Evolutionary conservation across 257 asterid species (phyloP).

Genomic region (Rehmannia glutinosa): DNA sequence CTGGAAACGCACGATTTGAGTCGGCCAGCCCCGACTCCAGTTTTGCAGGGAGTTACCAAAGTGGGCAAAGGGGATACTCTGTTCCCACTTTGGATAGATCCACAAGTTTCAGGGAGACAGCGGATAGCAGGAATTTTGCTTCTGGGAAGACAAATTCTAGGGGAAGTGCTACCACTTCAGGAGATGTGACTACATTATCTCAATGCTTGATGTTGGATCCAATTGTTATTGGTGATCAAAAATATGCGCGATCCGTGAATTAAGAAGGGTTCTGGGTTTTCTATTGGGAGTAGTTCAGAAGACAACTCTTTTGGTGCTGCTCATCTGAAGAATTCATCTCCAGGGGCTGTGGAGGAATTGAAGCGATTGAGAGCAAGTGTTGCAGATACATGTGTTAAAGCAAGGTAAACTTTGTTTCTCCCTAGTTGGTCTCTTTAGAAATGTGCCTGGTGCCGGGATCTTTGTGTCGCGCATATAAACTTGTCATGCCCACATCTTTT

Average conservation of each 20-base stretch:
- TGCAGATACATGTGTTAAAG: constrained; percentile 53
- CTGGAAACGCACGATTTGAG: constrained; percentile 78
- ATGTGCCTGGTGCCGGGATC: constrained; percentile 14
- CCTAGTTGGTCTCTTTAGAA: constrained; percentile 5
- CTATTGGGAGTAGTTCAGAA: constrained; percentile 55
- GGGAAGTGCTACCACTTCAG: constrained; percentile 47
- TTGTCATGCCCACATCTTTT: background rate
- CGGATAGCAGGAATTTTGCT: constrained; percentile 53
- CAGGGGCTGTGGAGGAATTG: constrained; percentile 55
- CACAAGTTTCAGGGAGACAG: constrained; percentile 78
- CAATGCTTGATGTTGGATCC: constrained; percentile 75
- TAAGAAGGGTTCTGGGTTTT: constrained; percentile 64
- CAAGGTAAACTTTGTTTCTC: constrained; percentile 47
- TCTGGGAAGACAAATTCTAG: constrained; percentile 71
- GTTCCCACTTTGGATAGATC: constrained; percentile 67
- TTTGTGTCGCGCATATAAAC: background rate
- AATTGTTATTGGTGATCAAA: constrained; percentile 51
- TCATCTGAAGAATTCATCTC: constrained; percentile 55
- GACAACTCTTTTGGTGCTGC: constrained; percentile 60
- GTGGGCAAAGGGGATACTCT: constrained; percentile 68
- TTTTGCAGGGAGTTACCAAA: constrained; percentile 61
- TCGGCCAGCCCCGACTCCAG: constrained; percentile 77
- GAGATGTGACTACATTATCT: constrained; percentile 52
- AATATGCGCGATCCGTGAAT: constrained; percentile 41
- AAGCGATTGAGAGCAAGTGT: constrained; percentile 54